Evolutionary conservation across 257 asterid species (phyloP).

Genomic region (Gentiana dahurica): DNA sequence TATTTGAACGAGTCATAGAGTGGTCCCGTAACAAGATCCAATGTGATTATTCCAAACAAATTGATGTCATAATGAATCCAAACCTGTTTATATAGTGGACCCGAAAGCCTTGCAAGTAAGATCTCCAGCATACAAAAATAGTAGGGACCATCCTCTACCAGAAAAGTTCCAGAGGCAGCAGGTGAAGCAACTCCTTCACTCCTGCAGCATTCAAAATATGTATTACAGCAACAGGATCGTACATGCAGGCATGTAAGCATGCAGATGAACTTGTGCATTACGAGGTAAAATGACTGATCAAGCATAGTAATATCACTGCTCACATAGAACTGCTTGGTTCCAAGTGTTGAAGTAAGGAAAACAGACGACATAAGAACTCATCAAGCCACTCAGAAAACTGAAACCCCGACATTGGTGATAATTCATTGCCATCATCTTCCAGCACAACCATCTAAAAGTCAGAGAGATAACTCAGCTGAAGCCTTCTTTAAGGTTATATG

Average conservation of each 20-base stretch:
- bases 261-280: constrained; percentile 1
- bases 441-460: constrained; percentile 65
- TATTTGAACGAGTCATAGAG: no score
- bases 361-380: constrained; percentile 85
- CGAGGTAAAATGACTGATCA: constrained; percentile 14
- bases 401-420: constrained; percentile 53
- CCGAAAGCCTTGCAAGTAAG: constrained; percentile 87
- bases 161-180: constrained; percentile 79
- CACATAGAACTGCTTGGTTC: constrained; percentile 90
- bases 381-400: constrained; percentile 96
- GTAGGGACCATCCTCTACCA: constrained; percentile 93
- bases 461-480: constrained; percentile 29
- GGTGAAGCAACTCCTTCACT: constrained; percentile 70
- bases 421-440: constrained; percentile 57
- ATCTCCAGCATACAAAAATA: constrained; percentile 94
- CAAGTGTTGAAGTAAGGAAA: constrained; percentile 90
- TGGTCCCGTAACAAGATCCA: background rate
- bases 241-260: no score
- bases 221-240: constrained; percentile 10
- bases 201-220: constrained; percentile 42
- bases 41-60: background rate
- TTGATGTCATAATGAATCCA: constrained; percentile 7
- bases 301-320: constrained; percentile 28
- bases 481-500: constrained; percentile 9
- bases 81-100: constrained; percentile 85